Evolutionary conservation across 176 grass and related monocot species (phyloP).

Genomic region (Pontederia crassipes): DNA sequence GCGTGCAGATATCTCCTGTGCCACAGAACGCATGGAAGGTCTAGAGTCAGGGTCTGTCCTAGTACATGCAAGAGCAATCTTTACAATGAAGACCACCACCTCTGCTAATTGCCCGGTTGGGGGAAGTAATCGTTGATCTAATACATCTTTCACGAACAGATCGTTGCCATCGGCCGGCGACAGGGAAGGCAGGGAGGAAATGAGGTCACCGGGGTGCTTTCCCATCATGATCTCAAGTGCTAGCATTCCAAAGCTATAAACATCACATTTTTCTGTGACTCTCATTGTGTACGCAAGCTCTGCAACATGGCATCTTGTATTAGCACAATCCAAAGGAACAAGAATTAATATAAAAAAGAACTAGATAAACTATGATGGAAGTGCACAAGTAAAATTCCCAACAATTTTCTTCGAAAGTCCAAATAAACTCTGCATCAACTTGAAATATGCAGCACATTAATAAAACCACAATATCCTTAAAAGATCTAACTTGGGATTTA

Average conservation of each 20-base stretch:
- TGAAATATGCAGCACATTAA: no score
- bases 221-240: slow-evolving; percentile 64
- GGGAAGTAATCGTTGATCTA: background rate
- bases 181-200: background rate
- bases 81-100: slow-evolving; percentile 50
- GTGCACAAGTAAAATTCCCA: no score
- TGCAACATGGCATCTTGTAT: slow-evolving; percentile 23
- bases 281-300: slow-evolving; percentile 70
- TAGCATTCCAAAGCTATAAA: slow-evolving; percentile 75
- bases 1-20: slow-evolving; percentile 53
- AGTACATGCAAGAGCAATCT: slow-evolving; percentile 45
- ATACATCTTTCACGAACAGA: slow-evolving; percentile 5
- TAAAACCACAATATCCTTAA: no score
- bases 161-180: background rate
- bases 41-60: slow-evolving; percentile 37
- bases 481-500: no score
- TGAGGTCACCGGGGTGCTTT: slow-evolving; percentile 35
- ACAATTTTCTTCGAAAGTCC: no score
- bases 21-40: slow-evolving; percentile 53
- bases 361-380: no score
- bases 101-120: slow-evolving; percentile 41
- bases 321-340: no score
- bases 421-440: no score
- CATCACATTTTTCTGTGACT: slow-evolving; percentile 79
- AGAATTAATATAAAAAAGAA: no score